Base-by-base conservation (phyloP, 768 basidiomycete genomes). In the Collybiopsis confluens region DNA sequence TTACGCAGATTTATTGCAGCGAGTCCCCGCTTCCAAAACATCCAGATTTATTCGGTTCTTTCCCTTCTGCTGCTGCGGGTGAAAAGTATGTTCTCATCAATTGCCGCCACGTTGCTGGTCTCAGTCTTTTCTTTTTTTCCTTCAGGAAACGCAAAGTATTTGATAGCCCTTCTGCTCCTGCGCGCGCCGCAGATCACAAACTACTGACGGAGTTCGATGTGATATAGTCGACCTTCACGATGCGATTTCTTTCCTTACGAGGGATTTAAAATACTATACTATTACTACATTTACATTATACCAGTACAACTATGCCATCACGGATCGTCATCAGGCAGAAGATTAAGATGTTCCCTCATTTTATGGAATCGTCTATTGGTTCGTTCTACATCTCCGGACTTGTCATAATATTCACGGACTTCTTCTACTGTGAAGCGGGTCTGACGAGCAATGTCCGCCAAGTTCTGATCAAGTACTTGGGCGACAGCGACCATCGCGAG, bases 1-100 rank as follows among this genome's bases (percentile, higher is more conserved):
- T 27, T n/a, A n/a, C n/a, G n/a, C n/a, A n/a, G 45, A 54, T 28
- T 55, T 36, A 42, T 20, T 33, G 5, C 57, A 97, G 93, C 4
- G 97, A 98, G 70, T 88, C 92, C 0, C 97, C 97, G 0, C 71
- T 91, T 35, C 97, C 97, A 0, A 98, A 99, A 65, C 95, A 98
- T 66, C 91, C 93, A 15, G 93, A 96, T 64, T 73, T 98, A 55
- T 98, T 99, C 70, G 82, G 90, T 1, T 95, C 92, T 2, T 99
- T 98, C 69, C 97, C 97, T 27, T 95, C 92, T 35, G 83, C 89
- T 23, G 97, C 97, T 21, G 96, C 95, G 16, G 97, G 97, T 35
- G 97, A 99, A 74, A 92, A 87, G 92, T 93, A 61, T 51, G 83
- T 74, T 10, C 16, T n/a, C 18, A 6, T 27, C 47, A 28, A 30